Evolutionary conservation across 2,329 filamentous ascomycete species (phyloP), one percentile per base, ranked within the genome.

Genomic region (Nannizziopsis barbatae): DNA sequence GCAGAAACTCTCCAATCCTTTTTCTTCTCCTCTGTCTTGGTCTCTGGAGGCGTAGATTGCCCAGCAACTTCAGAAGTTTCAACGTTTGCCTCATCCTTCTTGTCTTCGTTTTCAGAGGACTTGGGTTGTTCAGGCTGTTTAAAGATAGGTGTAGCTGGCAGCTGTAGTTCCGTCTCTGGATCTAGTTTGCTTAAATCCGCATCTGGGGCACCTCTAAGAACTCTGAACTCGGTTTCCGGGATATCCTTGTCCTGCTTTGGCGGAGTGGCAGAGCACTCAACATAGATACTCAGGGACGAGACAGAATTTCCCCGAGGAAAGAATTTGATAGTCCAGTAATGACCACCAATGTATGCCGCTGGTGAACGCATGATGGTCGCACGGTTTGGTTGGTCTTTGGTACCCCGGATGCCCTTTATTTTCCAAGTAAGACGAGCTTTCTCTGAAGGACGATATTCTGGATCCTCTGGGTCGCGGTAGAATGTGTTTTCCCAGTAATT

Each of bases 321-420:
- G 58, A 81, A 77, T 60, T 81, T 81, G 65, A 82, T 76, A 48
- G 74, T 77, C 78, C 78, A 82, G 58, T 80, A 77, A 52, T 76
- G 73, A 15, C 75, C 77, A 15, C 76, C 79, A 49, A 81, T 67
- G 20, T 64, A 71, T 9, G 77, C 73, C 5, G 71, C 59, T 0
- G 71, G 75, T 5, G 79, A 81, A 27, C 72, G 73, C 72, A 81
- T 77, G 53, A 81, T 66, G 36, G 72, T 68, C 33, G 74, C 71
- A 37, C 71, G 71, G 57, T 81, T 81, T 2, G 77, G 78, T 2
- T 72, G 71, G 42, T 80, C 76, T 44, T 70, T 73, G 10, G 77
- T 81, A 42, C 79, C 79, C 51, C 80, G 76, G 56, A 79, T 75
- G 36, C 71, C 68, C 30, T 75, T 71, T 38, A 81, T 67, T 41